phyloP scores from a whole-genome alignment of 352 stramenopile genomes.

The Globisporangium radiosum region DNA sequence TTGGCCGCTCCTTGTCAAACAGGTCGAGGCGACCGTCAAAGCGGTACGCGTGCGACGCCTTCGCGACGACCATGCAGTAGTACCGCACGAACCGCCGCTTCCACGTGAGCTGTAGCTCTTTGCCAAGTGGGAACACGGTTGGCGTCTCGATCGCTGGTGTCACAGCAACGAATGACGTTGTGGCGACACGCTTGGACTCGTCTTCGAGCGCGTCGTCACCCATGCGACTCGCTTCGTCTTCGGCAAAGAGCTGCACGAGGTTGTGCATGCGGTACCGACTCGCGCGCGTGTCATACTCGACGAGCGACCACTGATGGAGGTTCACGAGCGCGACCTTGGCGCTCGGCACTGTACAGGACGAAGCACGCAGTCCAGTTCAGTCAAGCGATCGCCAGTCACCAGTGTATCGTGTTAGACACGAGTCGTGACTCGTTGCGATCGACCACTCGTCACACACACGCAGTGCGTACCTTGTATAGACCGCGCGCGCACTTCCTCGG shows the following conservation, averaged over 20 bases:
- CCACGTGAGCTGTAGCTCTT: conserved; percentile 68
- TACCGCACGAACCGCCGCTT: conserved; percentile 82
- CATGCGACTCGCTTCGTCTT: conserved; percentile 63
- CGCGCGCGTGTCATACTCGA: conserved; percentile 64
- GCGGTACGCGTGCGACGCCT: conserved; percentile 68
- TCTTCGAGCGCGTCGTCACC: conserved; percentile 29
- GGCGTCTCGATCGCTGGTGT: conserved; percentile 14
- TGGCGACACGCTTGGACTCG: conserved; percentile 8
- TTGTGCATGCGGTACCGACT: conserved; percentile 81
- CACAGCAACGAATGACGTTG: conserved; percentile 34
- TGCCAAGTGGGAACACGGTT: conserved; percentile 32
- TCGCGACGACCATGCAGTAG: conserved; percentile 75
- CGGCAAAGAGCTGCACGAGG: conserved; percentile 76
- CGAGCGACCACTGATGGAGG: conserved; percentile 76
- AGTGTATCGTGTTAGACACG: neutral
- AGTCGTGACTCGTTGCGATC: neutral
- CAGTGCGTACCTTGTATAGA: conserved; percentile 21
- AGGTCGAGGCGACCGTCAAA: conserved; percentile 61
- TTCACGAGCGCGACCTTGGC: conserved; percentile 47
- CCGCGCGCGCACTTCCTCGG: conserved; percentile 56
- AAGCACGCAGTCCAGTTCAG: too few relatives aligned
- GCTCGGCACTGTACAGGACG: conserved; percentile 23
- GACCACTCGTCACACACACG: neutral
- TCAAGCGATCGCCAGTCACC: too few relatives aligned
- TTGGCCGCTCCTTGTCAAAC: conserved; percentile 76